Evolutionary conservation across 2,329 filamentous ascomycete species (phyloP).

Genomic region (Capronia epimyces): DNA sequence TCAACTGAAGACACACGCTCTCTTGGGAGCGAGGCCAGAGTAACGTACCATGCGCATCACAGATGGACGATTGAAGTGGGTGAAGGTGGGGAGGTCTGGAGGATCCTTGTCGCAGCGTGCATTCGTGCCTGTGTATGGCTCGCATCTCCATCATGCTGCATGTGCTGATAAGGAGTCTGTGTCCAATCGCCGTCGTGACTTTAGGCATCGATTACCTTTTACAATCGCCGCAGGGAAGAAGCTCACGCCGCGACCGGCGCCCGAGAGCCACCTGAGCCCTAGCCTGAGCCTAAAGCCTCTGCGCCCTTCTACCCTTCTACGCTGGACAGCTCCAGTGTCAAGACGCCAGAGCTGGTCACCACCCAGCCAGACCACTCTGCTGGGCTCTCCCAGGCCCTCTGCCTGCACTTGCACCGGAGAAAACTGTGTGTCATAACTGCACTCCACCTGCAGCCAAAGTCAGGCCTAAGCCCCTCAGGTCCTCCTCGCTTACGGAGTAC

Average conservation of each 20-base stretch:
- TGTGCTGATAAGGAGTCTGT: slow-evolving; percentile 22
- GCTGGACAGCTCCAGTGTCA: too few species aligned
- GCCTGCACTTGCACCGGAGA: not conserved
- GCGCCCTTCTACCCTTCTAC: not conserved
- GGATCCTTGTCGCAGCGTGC: not conserved
- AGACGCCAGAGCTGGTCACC: not conserved
- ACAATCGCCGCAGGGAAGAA: slow-evolving; percentile 16
- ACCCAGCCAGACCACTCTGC: not conserved
- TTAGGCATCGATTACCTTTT: slow-evolving; percentile 23
- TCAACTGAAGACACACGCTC: not conserved
- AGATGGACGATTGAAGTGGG: not conserved
- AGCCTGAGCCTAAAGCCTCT: too few species aligned
- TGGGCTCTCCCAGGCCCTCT: not conserved
- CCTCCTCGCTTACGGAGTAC: slow-evolving; percentile 6
- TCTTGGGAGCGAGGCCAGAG: too few species aligned
- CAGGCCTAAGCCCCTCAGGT: slow-evolving; percentile 15
- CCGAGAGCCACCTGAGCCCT: too few species aligned
- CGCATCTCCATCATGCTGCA: slow-evolving; percentile 22
- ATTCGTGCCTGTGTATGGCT: slow-evolving; percentile 2
- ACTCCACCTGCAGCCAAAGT: slow-evolving; percentile 19
- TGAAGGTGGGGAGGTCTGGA: not conserved
- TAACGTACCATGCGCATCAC: not conserved
- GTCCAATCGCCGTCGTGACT: slow-evolving; percentile 15
- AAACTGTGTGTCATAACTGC: slow-evolving; percentile 22
- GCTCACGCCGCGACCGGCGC: slow-evolving; percentile 18